Base-by-base conservation (phyloP, 495 filamentous ascomycete genomes). In the Podospora conica region DNA sequence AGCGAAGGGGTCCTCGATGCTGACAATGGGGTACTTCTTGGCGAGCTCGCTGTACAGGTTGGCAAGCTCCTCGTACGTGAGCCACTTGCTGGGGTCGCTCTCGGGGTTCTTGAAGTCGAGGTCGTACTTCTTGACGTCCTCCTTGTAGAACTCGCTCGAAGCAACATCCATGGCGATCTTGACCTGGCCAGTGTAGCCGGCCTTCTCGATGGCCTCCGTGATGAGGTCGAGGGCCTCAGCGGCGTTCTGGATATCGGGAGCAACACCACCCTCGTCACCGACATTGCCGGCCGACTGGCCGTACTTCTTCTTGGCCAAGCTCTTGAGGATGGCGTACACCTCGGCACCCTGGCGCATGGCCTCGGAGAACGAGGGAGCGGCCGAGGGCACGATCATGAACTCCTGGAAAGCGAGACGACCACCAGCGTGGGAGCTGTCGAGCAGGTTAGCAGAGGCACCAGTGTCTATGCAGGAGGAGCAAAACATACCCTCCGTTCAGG, bases 91-190 rank as follows among this genome's bases (percentile, higher is more conserved):
- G 74, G 85, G 84, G 84, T 99, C 96, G 77, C 90, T 91, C 66
- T 93, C 87, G 64, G 91, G 90, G 87, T 97, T 98, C 92, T 99
- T 97, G 91, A 97, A 98, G 88, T 98, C 96, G 61, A 99, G 84
- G 77, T 99, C 96, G 87, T 99, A 99, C 83, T 97, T 97, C 90
- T 97, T 96, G 72, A 75, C 94, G 55, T 96, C 93, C 73, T 84
- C 82, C 85, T 97, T 97, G 88, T 99, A 99, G 87, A 99, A 99
- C 80, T 99, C 96, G 83, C 90, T 95, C 66, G 93, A 96, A 66
- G 96, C 96, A 76, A 97, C 93, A 75, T 99, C 96, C 95, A 99
- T 96, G 77, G 96, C 96, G 74, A 99, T 99, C 75, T 95, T 89
- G 72, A 99, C 85, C 84, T 92, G 79, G 77, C 93, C 96, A 60